Base-by-base conservation (phyloP, 2,329 filamentous ascomycete genomes). In the Shiraia sp. region DNA sequence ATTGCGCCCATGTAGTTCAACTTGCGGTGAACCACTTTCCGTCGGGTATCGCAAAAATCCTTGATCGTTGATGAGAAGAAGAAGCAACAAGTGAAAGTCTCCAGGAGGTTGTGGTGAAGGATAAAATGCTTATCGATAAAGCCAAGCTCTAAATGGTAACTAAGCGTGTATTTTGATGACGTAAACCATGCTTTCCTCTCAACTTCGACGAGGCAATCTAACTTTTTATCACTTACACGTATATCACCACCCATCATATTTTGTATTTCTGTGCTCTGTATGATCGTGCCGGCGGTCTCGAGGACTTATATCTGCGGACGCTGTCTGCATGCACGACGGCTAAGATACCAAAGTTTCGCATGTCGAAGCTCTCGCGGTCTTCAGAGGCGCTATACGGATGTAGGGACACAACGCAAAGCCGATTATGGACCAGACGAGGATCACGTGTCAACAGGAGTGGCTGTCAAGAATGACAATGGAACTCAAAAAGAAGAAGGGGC, bases 401-500 rank as follows among this genome's bases (percentile, higher is more conserved):
- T 52, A 19, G 49, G 56, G 24, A 38, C 51, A 22, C 53, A 52
- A 14, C 37, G 26, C 23, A 59, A 45, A 7, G 24, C 46, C 8
- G 42, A 52, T 31, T 22, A 45, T 4, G 36, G 10, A 9, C 28
- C 32, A 32, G 13, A 40, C 17, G 36, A 23, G 15, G 8, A 22
- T 22, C 15, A 40, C n/a, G n/a, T 14, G 10, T 14, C 38, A 35
- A 9, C 24, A 37, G 27, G 30, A 39, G 14, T 7, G 2, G 16
- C 35, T 30, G 27, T 2, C 19, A 22, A n/a, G 17, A 17, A 17
- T 29, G 30, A 25, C 14, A 9, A 24, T 9, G 35, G 45, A 19
- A 34, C 45, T 12, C 51, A 60, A 26, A 51, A 60, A 29, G 51
- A 65, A 39, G 65, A 76, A 43, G 79, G 81, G 5, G 80, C 81